A percentile compares a stretch with the other conserved stretches of the same genome.
Evolutionary conservation across 1,284 basidiomycete species (phyloP).

Genomic region (Fomitopsis schrenkii): DNA sequence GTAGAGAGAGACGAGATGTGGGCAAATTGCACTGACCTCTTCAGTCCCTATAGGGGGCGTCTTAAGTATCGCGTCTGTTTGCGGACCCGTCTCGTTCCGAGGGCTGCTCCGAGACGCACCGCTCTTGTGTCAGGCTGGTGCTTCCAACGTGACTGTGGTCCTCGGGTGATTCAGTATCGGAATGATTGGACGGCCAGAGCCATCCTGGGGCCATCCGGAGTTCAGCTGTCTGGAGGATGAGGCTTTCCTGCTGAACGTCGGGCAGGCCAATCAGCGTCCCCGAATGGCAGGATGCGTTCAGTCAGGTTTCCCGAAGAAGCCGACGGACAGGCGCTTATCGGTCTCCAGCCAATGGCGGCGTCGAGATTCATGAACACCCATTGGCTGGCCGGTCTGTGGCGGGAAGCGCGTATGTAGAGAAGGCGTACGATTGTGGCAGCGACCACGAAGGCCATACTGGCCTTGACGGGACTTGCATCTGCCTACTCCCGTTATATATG

Average conservation of each 20-base stretch:
- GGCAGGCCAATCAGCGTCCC: conserved; percentile 2
- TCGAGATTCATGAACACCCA: not conserved
- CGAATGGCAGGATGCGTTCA: not conserved
- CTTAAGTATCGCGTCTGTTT: conserved; percentile 13
- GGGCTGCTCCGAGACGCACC: conserved; percentile 18
- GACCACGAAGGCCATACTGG: not conserved
- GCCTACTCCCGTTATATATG: no score
- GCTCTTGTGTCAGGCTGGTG: not conserved
- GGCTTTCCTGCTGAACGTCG: not conserved
- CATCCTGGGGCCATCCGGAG: not conserved
- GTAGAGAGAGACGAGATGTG: not conserved
- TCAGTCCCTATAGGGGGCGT: not conserved
- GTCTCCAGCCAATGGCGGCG: not conserved
- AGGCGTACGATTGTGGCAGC: not conserved
- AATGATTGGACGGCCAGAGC: not conserved
- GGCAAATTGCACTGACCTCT: not conserved
- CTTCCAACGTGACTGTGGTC: not conserved
- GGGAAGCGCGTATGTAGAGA: not conserved
- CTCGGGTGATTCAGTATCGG: not conserved
- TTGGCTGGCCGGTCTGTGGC: not conserved
- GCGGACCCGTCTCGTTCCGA: conserved; percentile 21
- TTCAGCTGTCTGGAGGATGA: conserved; percentile 1
- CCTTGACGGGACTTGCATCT: no score
- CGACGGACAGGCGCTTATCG: not conserved
- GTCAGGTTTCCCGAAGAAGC: not conserved